Evolutionary conservation across 257 asterid genomes (phyloP), one percentile per base, ranked within the genome.

Genomic region (Solanum lycopersicoides): DNA sequence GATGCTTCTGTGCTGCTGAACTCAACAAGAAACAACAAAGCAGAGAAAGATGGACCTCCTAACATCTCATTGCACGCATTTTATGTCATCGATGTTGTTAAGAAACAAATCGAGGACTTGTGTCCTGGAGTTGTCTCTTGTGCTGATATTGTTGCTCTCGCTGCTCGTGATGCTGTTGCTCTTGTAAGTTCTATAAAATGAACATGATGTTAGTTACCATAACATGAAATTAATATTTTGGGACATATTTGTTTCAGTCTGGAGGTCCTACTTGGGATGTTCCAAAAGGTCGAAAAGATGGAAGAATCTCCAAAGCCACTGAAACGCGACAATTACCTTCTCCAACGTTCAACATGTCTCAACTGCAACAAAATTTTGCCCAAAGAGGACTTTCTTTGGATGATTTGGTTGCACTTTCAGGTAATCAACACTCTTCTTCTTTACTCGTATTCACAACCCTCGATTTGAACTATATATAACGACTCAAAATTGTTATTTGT

Each of bases 61-160:
- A 95, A 96, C 86, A 89, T 96, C 34, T 94, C 99, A 42, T 71
- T 96, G 56, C 99, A 96, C 82, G 98, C 99, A 42, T 95, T 96
- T 60, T 96, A 96, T 86, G 95, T 94, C 0, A 94, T 96, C 69
- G 98, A 96, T 45, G 72, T 83, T 80, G 97, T 92, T 28, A 96
- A 96, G 93, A 86, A 92, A 88, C 92, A 91, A 79, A 60, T 96
- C 13, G 98, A 96, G 82, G 89, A 90, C 12, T 72, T 72, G 68
- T 96, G 99, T 68, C 98, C 99, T 42, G 97, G 98, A 23, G 93
- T 96, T 15, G 96, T 96, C 41, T 96, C 99, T 75, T 96, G 98
- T 89, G 98, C 98, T 80, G 99, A 95, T 90, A 92, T 94, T 45
- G 86, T 96, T 66, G 98, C 98, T 84, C 88, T 95, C 74, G 99